Base-by-base conservation (phyloP, 2,329 filamentous ascomycete species). In the Fusarium nurragi region DNA sequence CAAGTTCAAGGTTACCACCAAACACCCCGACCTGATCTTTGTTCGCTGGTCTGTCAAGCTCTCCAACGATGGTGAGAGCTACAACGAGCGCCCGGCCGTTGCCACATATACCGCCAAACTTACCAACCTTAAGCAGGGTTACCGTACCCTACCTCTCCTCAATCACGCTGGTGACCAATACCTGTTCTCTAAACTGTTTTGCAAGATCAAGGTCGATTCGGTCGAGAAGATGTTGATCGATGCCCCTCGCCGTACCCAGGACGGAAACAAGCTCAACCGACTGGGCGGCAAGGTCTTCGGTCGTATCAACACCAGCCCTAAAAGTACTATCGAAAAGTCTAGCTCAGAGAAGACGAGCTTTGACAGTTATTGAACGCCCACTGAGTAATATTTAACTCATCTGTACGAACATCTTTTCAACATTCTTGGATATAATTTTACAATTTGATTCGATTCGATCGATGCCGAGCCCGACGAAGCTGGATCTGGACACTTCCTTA, bases 41-140 rank as follows among this genome's bases (percentile, higher is more conserved):
- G 89, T 99, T 49, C 91, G 93, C 41, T 97, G 93, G 87, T 94
- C 90, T 22, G 93, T 98, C 53, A 94, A 92, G 84, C 91, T 95
- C 68, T 94, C 93, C 2, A 83, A 87, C 58, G 92, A 94, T 73
- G 91, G 91, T 38, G 85, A 89, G 69, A 89, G 82, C 67, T 86
- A 87, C 67, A 91, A 86, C 57, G 76, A 73, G 67, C 78, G 83
- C 71, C 78, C 85, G 66, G 80, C 92, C 21, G 84, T 97, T 55
- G 95, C 93, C 4, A 95, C 91, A 2, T 98, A 94, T 77, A 98
- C 93, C 3, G 94, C 92, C 64, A 98, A 98, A 79, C 88, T 98
- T 48, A 89, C 85, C 79, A 96, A 90, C 74, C 85, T 98, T 38
- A 93, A 94, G 75, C 89, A 95, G 77, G 95, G 95, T 25, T 98